Evolutionary conservation across 2,329 filamentous ascomycete species (phyloP), one percentile per base, ranked within the genome.

Genomic region (Scedosporium dehoogii): DNA sequence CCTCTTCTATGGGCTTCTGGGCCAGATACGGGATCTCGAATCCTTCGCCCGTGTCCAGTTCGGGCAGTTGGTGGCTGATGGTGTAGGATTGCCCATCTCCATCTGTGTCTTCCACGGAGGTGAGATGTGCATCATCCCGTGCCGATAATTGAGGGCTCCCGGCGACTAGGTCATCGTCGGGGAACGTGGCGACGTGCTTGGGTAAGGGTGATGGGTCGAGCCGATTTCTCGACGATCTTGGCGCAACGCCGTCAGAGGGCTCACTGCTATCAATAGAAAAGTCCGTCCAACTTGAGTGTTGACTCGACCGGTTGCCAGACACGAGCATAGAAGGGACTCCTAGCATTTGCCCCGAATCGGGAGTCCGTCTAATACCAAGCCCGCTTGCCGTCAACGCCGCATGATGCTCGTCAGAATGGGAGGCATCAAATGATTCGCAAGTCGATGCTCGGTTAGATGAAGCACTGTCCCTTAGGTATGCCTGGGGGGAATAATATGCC

Each of bases 221-320:
- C 7, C 53, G 51, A n/a, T 38, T 46, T 16, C 21, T 41, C 41
- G 60, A 62, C 4, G 41, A 58, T 21, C 51, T 33, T 6, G 51
- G 23, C 10, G 23, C 56, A n/a, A 33, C 16, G 2, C 51, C 60
- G 16, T 62, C 61, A 3, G 57, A 51, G 6, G 61, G 61, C 64
- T 82, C 79, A 21, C 74, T 76, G 63, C 81, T 85, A 16, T 82
- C 81, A 9, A 85, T 73, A 0, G 83, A 84, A 64, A 82, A 80
- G 67, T 86, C 83, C 27, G 83, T 85, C 83, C 83, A 86, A n/a
- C 77, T 74, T 1, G 83, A 84, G 61, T 81, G 78, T 58, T 83
- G 80, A 65, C 83, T 85, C 21, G 73, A 71, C 44, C 82, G 76
- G 63, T 84, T 75, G 64, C 73, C 71, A 51, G 77, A 71, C 60